Percentiles rank a stretch among this genome's conserved stretches.
These are phyloP conservation scores for Lipomyces spencermartinsiae DNA, from an alignment of 805 yeast genomes.

Conservation along the genomic window DNA sequence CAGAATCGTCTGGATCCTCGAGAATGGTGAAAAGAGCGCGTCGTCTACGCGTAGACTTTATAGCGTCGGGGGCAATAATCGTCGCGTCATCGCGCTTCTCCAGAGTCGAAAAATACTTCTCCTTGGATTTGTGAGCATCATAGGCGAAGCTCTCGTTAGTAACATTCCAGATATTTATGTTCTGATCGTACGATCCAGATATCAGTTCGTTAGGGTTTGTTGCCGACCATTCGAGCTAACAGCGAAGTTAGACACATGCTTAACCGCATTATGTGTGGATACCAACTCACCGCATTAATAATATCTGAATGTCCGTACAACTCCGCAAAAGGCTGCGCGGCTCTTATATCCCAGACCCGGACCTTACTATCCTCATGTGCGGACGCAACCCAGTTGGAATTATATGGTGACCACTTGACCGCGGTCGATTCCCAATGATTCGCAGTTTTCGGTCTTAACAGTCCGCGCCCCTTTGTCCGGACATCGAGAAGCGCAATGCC, in stretches of 20 bases:
- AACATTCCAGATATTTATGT: slow-evolving; percentile 70
- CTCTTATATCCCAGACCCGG: slow-evolving; percentile 78
- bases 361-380: slow-evolving; percentile 63
- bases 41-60: slow-evolving; percentile 21
- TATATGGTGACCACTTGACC: slow-evolving; percentile 68
- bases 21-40: slow-evolving; percentile 30
- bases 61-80: slow-evolving; percentile 19
- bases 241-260: background rate
- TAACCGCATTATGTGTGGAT: background rate
- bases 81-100: slow-evolving; percentile 21
- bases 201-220: slow-evolving; percentile 54
- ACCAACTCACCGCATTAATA: slow-evolving; percentile 68
- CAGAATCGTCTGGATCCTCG: slow-evolving; percentile 29
- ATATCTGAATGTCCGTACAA: slow-evolving; percentile 62
- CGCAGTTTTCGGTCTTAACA: slow-evolving; percentile 53
- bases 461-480: slow-evolving; percentile 56
- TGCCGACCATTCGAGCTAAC: slow-evolving; percentile 42
- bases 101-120: slow-evolving; percentile 26
- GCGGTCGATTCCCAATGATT: slow-evolving; percentile 48
- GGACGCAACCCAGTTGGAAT: slow-evolving; percentile 69
- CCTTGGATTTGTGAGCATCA: slow-evolving; percentile 29
- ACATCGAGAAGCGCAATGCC: slow-evolving; percentile 80
- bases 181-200: slow-evolving; percentile 69
- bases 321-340: slow-evolving; percentile 57
- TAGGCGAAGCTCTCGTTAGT: slow-evolving; percentile 22